These are phyloP conservation scores for Talaromyces sp. DNA, from an alignment of 2,329 filamentous ascomycete species.

Conservation along the genomic window DNA sequence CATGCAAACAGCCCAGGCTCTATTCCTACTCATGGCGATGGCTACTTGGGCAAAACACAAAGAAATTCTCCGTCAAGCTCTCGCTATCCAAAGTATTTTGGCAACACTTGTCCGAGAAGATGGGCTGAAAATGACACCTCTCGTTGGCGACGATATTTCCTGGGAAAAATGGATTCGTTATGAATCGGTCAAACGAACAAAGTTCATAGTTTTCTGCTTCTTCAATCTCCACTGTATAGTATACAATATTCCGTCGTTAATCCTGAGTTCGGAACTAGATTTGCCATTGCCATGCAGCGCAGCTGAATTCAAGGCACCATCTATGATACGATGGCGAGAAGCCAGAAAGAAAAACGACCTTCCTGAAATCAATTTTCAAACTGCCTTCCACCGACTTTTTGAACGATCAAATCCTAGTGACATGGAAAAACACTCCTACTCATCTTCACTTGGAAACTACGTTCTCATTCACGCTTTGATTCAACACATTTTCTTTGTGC, in stretches of 20 bases:
- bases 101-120: conserved; percentile 20
- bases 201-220: conserved; percentile 22
- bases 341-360: conserved; percentile 4
- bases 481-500: conserved; percentile 65
- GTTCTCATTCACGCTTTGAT: conserved; percentile 64
- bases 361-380: conserved; percentile 15
- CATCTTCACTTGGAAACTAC: conserved; percentile 57
- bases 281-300: conserved; percentile 20
- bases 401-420: not conserved
- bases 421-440: conserved; percentile 5
- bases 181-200: conserved; percentile 22
- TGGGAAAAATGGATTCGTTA: conserved; percentile 21
- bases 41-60: conserved; percentile 20
- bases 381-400: conserved; percentile 14
- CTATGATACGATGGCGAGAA: conserved; percentile 16
- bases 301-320: conserved; percentile 18
- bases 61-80: conserved; percentile 18
- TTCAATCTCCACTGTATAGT: conserved; percentile 24
- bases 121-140: conserved; percentile 13
- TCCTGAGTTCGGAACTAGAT: conserved; percentile 20
- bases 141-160: conserved; percentile 9
- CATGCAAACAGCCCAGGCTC: conserved; percentile 18
- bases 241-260: conserved; percentile 22
- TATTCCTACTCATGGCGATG: conserved; percentile 20
- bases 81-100: conserved; percentile 21